Percentiles rank a stretch among this genome's conserved stretches.
phyloP scores from a whole-genome alignment of 306 rosid species.

The Acacia confusa region DNA sequence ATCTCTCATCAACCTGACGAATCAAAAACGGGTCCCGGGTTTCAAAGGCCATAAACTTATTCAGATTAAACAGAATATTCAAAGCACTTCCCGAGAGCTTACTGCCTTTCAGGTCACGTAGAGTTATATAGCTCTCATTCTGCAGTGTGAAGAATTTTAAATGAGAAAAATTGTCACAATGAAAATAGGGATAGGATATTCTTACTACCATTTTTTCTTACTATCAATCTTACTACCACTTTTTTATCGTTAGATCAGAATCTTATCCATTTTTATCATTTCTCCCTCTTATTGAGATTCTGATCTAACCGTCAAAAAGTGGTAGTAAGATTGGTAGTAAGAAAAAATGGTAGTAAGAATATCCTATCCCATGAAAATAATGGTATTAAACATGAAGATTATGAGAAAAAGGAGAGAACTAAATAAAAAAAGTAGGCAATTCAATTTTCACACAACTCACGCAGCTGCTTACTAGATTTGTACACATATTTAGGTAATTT shows the following conservation, averaged over 20 bases:
- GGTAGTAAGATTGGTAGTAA: too few species aligned
- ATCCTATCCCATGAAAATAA: too few species aligned
- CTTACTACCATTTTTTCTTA: too few species aligned
- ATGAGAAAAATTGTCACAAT: constrained; percentile 18
- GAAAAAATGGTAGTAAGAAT: too few species aligned
- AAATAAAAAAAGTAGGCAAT: constrained; percentile 5
- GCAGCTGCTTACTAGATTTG: constrained; percentile 14
- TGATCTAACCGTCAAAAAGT: too few species aligned
- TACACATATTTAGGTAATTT: not conserved
- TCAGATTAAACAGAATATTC: constrained; percentile 95
- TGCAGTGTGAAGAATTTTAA: constrained; percentile 41
- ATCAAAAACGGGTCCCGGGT: constrained; percentile 97
- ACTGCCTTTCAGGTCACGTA: constrained; percentile 89
- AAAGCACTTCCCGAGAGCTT: constrained; percentile 97
- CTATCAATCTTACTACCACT: too few species aligned
- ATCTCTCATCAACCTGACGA: constrained; percentile 75
- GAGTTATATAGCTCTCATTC: constrained; percentile 66
- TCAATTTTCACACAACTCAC: not conserved
- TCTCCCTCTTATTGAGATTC: too few species aligned
- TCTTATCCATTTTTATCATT: too few species aligned
- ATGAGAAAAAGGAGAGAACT: constrained; percentile 10
- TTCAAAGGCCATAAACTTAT: constrained; percentile 99
- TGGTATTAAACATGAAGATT: not conserved
- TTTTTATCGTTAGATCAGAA: too few species aligned
- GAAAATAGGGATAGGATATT: too few species aligned